These are phyloP conservation scores for Penicillium psychrofluorescens DNA, from an alignment of 495 filamentous ascomycete species.

Conservation along the genomic window DNA sequence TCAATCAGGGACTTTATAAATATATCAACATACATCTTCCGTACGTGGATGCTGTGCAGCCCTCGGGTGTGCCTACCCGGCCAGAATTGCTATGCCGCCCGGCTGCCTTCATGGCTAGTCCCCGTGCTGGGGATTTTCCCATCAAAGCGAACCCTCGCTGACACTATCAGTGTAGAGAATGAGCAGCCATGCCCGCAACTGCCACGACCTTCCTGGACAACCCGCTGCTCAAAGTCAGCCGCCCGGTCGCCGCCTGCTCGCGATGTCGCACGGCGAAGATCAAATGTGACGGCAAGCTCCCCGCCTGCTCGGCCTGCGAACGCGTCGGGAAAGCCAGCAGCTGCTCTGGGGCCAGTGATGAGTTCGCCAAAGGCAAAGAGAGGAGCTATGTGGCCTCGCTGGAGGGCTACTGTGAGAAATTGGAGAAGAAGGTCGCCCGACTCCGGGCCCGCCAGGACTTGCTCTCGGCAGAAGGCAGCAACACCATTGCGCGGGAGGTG, in stretches of 20 bases:
- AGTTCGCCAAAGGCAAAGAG: conserved; percentile 91
- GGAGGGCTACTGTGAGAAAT: conserved; percentile 77
- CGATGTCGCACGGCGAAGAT: conserved; percentile 90
- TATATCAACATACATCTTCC: too few species aligned
- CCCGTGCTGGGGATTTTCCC: not conserved
- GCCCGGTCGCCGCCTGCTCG: conserved; percentile 87
- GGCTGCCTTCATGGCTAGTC: too few species aligned
- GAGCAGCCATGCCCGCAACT: conserved; percentile 17
- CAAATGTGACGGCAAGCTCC: conserved; percentile 92
- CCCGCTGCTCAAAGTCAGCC: conserved; percentile 78
- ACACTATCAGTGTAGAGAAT: not conserved
- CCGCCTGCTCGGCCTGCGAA: conserved; percentile 88
- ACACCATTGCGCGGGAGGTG: conserved; percentile 48
- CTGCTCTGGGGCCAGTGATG: conserved; percentile 89
- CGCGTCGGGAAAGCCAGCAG: conserved; percentile 70
- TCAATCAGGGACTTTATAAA: too few species aligned
- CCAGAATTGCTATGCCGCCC: too few species aligned
- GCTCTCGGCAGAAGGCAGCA: conserved; percentile 49
- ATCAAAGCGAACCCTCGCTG: too few species aligned
- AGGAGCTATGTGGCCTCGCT: conserved; percentile 90
- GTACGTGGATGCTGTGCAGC: too few species aligned
- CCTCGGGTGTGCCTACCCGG: too few species aligned
- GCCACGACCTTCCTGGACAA: conserved; percentile 50
- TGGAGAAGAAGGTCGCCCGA: conserved; percentile 64
- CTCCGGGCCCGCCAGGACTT: conserved; percentile 48